A percentile compares a stretch with the other conserved stretches of the same genome.
phyloP scores from a whole-genome alignment of 257 asterid species.

The Fraxinus americana region DNA sequence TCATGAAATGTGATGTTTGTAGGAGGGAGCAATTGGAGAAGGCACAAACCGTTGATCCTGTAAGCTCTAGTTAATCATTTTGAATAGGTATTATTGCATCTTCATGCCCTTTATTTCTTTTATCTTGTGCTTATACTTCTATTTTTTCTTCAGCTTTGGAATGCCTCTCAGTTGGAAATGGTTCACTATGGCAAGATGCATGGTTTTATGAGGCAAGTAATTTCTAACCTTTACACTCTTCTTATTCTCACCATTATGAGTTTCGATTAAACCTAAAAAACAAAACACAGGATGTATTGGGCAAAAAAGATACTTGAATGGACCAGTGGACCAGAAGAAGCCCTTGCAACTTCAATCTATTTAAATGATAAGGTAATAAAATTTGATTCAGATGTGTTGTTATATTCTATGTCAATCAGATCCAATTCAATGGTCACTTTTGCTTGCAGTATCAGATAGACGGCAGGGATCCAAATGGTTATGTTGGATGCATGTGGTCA shows the following conservation, averaged over 20 bases:
- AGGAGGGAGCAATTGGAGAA: conserved; percentile 91
- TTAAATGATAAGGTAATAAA: conserved; percentile 77
- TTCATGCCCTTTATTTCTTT: background rate
- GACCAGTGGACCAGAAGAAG: conserved; percentile 94
- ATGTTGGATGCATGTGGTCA: conserved; percentile 99
- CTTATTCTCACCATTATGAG: background rate
- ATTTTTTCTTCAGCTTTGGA: conserved; percentile 79
- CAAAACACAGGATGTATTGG: conserved; percentile 91
- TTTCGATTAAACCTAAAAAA: conserved; percentile 2
- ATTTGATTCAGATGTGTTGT: background rate
- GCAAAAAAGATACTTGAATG: conserved; percentile 98
- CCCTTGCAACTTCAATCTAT: conserved; percentile 71
- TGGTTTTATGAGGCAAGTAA: conserved; percentile 92
- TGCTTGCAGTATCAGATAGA: conserved; percentile 79
- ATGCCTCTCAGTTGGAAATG: conserved; percentile 93
- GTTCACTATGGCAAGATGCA: conserved; percentile 95
- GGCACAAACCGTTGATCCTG: conserved; percentile 90
- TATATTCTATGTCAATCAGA: background rate
- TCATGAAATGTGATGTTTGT: conserved; percentile 17
- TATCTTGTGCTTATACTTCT: conserved; percentile 4
- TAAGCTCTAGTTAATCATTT: conserved; percentile 31
- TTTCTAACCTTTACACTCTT: background rate
- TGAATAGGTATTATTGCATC: background rate
- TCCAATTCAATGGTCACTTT: background rate
- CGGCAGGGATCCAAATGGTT: conserved; percentile 95